Evolutionary conservation across 148 eudicot genomes (phyloP), one percentile per base, ranked within the genome.

Genomic region (Vaccinium macrocarpon): DNA sequence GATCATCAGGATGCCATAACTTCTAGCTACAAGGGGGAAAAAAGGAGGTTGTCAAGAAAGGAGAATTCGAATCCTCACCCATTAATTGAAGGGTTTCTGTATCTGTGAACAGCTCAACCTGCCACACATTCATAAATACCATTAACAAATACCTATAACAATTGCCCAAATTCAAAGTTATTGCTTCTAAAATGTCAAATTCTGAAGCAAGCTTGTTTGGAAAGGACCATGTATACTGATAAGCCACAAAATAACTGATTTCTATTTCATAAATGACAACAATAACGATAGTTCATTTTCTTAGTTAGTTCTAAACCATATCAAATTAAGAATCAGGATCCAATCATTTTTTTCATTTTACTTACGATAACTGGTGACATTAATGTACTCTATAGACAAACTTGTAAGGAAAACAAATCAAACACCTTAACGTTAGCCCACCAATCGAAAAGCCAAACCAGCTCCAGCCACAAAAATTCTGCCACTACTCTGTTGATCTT

Each of bases 401-500:
- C 25, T 42, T 78, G 15, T 14, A 61, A 66, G 49, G 21, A 66
- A 71, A 46, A 78, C 5, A 2, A 79, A 9, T 38, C n/a, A 76
- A 80, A 56, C 75, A 91, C 98, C 98, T 93, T 92, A 82, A 95
- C 64, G 83, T 89, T 88, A 77, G 96, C 98, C 98, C 98, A 93
- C 98, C 97, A 95, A 84, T 95, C 97, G 66, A 93, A 87, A 75
- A 95, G 90, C 95, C 96, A 95, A 12, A 95, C 85, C n/a, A 92
- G 77, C 87, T 93, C 92, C 81, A 91, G 77, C 94, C 95, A 92
- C 85, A 95, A 80, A 29, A 95, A 84, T 85, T 95, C 98, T 53
- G 86, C 82, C 2, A 93, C 76, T 50, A 81, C 82, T 84, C 85
- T 90, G 85, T 93, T 95, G 84, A 95, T 90, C 90, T 86, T 90